These are phyloP conservation scores for Fusarium citri DNA, from an alignment of 2,329 filamentous ascomycete species.

Conservation along the genomic window DNA sequence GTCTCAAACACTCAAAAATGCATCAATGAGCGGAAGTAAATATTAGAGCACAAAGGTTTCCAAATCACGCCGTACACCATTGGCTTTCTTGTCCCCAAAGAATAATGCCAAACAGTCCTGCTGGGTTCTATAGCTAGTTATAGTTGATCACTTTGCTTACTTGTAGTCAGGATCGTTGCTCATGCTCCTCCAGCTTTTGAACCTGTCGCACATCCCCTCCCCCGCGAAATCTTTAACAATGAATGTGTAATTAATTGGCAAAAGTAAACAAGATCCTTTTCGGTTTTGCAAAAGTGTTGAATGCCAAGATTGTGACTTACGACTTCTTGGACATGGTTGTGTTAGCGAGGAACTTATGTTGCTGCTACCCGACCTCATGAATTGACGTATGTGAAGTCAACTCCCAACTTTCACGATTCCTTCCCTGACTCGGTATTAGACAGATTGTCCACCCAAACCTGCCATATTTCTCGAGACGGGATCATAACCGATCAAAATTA, in stretches of 20 bases:
- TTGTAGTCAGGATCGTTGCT: not conserved
- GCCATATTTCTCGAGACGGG: too few relatives aligned
- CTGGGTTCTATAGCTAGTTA: too few relatives aligned
- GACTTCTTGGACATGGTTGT: not conserved
- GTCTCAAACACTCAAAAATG: too few relatives aligned
- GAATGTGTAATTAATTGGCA: rapidly evolving
- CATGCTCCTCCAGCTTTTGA: not conserved
- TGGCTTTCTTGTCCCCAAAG: too few relatives aligned
- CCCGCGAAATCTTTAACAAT: not conserved
- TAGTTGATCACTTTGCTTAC: too few relatives aligned
- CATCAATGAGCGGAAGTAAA: too few relatives aligned
- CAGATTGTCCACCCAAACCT: not conserved
- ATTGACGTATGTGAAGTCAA: not conserved
- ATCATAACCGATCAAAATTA: not conserved
- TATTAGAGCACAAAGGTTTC: too few relatives aligned
- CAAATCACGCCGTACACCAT: too few relatives aligned
- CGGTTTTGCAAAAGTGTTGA: not conserved
- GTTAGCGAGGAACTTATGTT: not conserved
- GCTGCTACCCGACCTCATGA: not conserved
- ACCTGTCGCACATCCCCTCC: too few relatives aligned
- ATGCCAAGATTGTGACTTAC: not conserved
- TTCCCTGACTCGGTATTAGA: not conserved
- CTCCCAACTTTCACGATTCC: not conserved
- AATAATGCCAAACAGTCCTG: too few relatives aligned
- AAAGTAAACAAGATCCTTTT: not conserved